These are phyloP conservation scores for Podila epicladia DNA, from an alignment of 192 early-diverging fungal species.

Conservation along the genomic window DNA sequence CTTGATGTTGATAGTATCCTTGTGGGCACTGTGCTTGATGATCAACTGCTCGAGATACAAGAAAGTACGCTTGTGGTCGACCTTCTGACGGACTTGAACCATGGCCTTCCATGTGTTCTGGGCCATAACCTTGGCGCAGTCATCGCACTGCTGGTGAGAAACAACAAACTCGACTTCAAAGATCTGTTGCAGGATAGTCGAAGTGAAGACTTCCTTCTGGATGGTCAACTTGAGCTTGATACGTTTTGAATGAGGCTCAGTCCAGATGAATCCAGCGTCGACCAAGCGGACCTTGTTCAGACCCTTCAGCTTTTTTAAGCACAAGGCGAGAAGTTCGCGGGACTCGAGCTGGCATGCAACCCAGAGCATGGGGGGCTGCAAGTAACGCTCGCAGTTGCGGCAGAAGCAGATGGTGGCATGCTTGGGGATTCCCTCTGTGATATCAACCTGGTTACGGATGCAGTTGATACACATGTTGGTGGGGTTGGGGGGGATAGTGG, in stretches of 20 bases:
- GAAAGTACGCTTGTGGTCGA: slow-evolving; percentile 97
- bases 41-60: slow-evolving; percentile 98
- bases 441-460: slow-evolving; percentile 96
- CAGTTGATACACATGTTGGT: slow-evolving; percentile 99
- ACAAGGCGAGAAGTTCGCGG: slow-evolving; percentile 90
- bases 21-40: slow-evolving; percentile 96
- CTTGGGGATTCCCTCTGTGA: slow-evolving; percentile 98
- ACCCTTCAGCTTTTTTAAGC: slow-evolving; percentile 92
- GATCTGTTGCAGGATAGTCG: slow-evolving; percentile 95
- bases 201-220: slow-evolving; percentile 97
- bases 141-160: slow-evolving; percentile 92
- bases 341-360: slow-evolving; percentile 88
- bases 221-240: slow-evolving; percentile 99
- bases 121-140: slow-evolving; percentile 94
- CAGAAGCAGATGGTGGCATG: slow-evolving; percentile 96
- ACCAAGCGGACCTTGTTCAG: slow-evolving; percentile 93
- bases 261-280: slow-evolving; percentile 99
- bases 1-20: slow-evolving; percentile 98
- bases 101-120: slow-evolving; percentile 98
- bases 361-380: slow-evolving; percentile 96
- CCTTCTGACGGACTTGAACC: slow-evolving; percentile 98
- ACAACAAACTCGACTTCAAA: slow-evolving; percentile 97
- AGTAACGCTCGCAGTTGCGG: slow-evolving; percentile 95
- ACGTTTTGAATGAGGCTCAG: slow-evolving; percentile 87
- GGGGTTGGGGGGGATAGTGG: slow-evolving; percentile 93